Base-by-base conservation (phyloP, 208 protist species). In the Leishmania martiniquensis region DNA sequence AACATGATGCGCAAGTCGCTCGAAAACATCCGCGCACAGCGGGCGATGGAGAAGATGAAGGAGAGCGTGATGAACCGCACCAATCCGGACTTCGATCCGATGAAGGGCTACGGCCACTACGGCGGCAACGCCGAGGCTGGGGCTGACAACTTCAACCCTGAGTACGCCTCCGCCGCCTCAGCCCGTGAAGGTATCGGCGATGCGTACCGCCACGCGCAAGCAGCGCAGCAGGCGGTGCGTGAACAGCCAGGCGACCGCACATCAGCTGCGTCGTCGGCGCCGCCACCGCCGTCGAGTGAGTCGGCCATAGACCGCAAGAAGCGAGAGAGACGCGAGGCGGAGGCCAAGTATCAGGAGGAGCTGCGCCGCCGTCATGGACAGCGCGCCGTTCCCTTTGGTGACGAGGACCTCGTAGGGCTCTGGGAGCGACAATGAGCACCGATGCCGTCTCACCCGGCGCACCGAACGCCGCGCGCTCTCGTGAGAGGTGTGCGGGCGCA, bases 1-100 rank as follows among this genome's bases (percentile, higher is more conserved):
- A 95, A 95, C 84, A 91, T 88, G 88, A 88, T 96, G 87, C 90
- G 93, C 73, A 87, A 95, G 85, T 95, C 91, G 25, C 81, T 97
- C 29, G 92, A 97, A 81, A 96, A 94, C 80, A 94, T 96, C 34
- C 87, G 89, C 25, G 87, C 90, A 32, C 88, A 92, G 82, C 86
- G 91, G 1, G 88, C 86, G 32, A 95, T 92, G 87, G 89, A 94
- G 60, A 93, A 90, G 60, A 96, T 96, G 94, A 96, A 95, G 85
- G 91, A 96, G 76, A 89, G 86, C 5, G 89, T 87, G 52, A 85
- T 96, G 83, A 92, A 92, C 57, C 86, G 72, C 10, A 77, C 80
- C 2, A 22, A 60, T n/a, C 39, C 63, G 5, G 82, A 79, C 55
- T 67, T 59, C 76, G 77, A 84, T 69, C 74, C 81, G 32, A 74